Base-by-base conservation (phyloP, 495 filamentous ascomycete genomes). In the Penicillium samsonianum region DNA sequence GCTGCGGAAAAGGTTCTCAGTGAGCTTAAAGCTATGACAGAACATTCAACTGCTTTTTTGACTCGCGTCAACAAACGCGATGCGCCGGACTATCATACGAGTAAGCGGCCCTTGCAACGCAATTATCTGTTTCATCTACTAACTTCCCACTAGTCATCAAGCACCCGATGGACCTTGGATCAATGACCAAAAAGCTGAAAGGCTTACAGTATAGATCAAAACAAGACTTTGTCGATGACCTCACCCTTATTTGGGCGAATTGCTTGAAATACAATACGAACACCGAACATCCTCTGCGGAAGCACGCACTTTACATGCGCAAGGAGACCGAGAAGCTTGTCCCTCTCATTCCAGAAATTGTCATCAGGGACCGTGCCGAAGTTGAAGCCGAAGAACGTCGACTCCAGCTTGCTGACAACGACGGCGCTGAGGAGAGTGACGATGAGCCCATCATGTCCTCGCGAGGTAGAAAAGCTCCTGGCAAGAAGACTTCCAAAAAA, bases 401-500 rank as follows among this genome's bases (percentile, higher is more conserved):
- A 62, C 83, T 90, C 62, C 89, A 93, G 62, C 78, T 87, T 57
- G 82, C 78, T 17, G 83, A 85, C 50, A 88, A 96, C 56, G 90
- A 92, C 60, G 91, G 90, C 54, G 90, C 79, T 1, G 90, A 87
- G 48, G 92, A 96, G 66, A 96, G 92, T 64, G 95, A 98, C 60
- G 94, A 99, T 68, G 95, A 98, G 71, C 94, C 95, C 22, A 96
- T 98, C 70, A 96, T 96, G 89, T 93, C 94, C 40, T 95, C 94
- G 48, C 84, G 95, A 56, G 95, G 94, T 50, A 87, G 95, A 28
- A 96, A 91, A 66, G 90, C 92, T 16, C 91, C 91, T 25, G 86
- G 87, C 17, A 88, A 86, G 62, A 91, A 89, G 54, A 35, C 67
- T 30, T 84, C 87, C 3, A 87, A 86, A 59, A 98, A 96, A 66